Percentiles rank a stretch among this genome's conserved stretches.
Evolutionary conservation across 139 green algal genomes (phyloP).

Genomic region (Monoraphidium neglectum): DNA sequence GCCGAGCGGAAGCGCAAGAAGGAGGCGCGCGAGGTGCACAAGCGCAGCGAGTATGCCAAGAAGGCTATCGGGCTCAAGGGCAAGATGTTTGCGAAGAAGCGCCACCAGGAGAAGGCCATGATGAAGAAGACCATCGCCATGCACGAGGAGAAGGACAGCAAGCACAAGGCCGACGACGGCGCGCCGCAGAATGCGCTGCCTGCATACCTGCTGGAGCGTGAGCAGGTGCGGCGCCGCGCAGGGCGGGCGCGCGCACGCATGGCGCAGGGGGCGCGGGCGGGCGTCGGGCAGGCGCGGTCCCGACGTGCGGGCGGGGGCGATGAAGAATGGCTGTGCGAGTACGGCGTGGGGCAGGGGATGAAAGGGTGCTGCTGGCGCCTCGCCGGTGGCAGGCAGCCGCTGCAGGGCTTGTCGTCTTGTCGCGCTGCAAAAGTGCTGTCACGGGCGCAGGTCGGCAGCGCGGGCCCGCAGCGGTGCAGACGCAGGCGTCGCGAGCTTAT

Average conservation of each 20-base stretch:
- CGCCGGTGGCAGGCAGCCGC: too few species aligned
- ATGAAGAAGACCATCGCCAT: constrained; percentile 99
- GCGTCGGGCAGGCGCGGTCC: too few species aligned
- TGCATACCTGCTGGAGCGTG: constrained; percentile 98
- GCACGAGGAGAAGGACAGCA: constrained; percentile 94
- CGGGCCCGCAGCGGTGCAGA: too few species aligned
- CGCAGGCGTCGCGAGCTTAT: too few species aligned
- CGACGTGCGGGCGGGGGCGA: too few species aligned
- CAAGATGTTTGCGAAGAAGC: constrained; percentile 98
- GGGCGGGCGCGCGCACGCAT: too few species aligned
- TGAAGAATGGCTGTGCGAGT: too few species aligned
- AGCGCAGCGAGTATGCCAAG: constrained; percentile 80
- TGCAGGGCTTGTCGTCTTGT: too few species aligned
- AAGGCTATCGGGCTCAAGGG: constrained; percentile 79
- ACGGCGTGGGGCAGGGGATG: too few species aligned
- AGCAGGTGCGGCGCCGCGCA: constrained; percentile 87
- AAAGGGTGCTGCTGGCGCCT: too few species aligned
- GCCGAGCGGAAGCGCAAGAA: constrained; percentile 95
- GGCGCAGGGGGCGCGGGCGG: not conserved
- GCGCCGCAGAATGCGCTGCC: constrained; percentile 87
- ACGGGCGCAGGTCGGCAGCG: too few species aligned
- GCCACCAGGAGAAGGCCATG: constrained; percentile 94
- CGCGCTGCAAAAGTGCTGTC: too few species aligned
- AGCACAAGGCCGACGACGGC: constrained; percentile 92
- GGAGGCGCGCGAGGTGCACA: constrained; percentile 92